These are phyloP conservation scores for Gnetum montanum DNA, from an alignment of 75 land plant genomes.

Conservation along the genomic window DNA sequence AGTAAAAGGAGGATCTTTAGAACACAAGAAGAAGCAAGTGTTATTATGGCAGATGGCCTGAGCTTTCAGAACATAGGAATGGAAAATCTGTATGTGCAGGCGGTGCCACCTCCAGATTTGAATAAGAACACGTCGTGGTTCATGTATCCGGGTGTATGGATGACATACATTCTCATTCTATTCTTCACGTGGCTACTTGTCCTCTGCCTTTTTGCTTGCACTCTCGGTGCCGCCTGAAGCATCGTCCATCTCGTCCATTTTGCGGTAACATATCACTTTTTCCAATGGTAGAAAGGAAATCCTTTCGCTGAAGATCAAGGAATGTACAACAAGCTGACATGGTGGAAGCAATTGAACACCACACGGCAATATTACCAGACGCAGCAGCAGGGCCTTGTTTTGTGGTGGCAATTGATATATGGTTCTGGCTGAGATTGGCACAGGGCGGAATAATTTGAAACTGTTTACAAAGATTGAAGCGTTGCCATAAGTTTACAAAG, in stretches of 20 bases:
- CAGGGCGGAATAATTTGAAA: too few species aligned
- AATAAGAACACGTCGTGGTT: slow-evolving; percentile 48
- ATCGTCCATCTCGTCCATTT: slow-evolving; percentile 35
- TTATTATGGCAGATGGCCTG: slow-evolving; percentile 10
- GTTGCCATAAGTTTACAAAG: too few species aligned
- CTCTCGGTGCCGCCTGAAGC: slow-evolving; percentile 38
- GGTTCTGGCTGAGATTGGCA: too few species aligned
- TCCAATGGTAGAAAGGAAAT: neutral
- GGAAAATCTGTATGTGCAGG: slow-evolving; percentile 22
- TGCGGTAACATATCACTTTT: slow-evolving; percentile 11
- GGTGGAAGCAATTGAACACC: neutral
- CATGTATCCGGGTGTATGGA: slow-evolving; percentile 39
- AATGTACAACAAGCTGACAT: neutral
- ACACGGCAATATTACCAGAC: too few species aligned
- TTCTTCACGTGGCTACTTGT: slow-evolving; percentile 34
- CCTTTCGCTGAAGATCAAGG: neutral
- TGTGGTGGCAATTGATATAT: too few species aligned
- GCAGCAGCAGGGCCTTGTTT: too few species aligned
- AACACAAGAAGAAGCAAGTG: slow-evolving; percentile 23
- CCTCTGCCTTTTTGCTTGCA: slow-evolving; percentile 23
- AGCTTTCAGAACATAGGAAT: neutral
- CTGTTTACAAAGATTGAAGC: too few species aligned
- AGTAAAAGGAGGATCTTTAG: too few species aligned
- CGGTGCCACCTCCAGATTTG: slow-evolving; percentile 35
- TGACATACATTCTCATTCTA: slow-evolving; percentile 36